These are phyloP conservation scores for Gossypium bickii DNA, from an alignment of 345 rosid species.

Conservation along the genomic window DNA sequence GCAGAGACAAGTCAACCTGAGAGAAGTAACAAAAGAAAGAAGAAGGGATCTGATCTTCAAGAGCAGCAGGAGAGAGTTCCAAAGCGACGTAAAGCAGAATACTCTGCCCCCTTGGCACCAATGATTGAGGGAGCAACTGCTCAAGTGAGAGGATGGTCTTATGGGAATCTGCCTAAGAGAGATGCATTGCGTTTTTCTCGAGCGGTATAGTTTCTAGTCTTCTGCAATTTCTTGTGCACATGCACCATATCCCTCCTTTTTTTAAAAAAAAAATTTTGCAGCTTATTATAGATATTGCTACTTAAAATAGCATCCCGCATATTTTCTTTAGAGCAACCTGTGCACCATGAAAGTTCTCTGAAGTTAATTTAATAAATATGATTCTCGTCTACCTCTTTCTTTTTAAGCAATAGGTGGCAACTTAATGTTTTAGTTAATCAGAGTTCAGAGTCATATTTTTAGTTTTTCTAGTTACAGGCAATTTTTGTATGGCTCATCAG, in stretches of 20 bases:
- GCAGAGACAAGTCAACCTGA: slow-evolving; percentile 74
- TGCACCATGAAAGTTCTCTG: background rate
- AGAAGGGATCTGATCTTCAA: slow-evolving; percentile 67
- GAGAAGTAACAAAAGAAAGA: slow-evolving; percentile 76
- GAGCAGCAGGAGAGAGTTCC: slow-evolving; percentile 62
- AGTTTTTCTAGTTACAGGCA: background rate
- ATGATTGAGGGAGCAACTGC: slow-evolving; percentile 86
- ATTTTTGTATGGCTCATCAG: slow-evolving; percentile 33
- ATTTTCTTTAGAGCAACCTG: background rate
- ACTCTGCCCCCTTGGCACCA: slow-evolving; percentile 55
- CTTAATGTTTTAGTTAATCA: background rate
- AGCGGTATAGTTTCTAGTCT: slow-evolving; percentile 47
- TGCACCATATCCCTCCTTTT: background rate
- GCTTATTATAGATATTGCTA: background rate
- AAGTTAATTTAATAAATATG: background rate
- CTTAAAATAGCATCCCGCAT: background rate
- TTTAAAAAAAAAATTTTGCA: background rate
- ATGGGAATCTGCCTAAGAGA: slow-evolving; percentile 92
- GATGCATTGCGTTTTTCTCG: slow-evolving; percentile 94
- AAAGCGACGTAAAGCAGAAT: slow-evolving; percentile 83
- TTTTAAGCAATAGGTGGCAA: slow-evolving; percentile 1
- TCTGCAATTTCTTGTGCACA: background rate
- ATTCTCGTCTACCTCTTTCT: background rate
- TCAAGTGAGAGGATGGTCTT: slow-evolving; percentile 98
- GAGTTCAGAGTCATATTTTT: background rate